A percentile compares a stretch with the other conserved stretches of the same genome.
Conservation (phyloP, 805 yeast species). For the Lipomyces orientalis region DNA sequence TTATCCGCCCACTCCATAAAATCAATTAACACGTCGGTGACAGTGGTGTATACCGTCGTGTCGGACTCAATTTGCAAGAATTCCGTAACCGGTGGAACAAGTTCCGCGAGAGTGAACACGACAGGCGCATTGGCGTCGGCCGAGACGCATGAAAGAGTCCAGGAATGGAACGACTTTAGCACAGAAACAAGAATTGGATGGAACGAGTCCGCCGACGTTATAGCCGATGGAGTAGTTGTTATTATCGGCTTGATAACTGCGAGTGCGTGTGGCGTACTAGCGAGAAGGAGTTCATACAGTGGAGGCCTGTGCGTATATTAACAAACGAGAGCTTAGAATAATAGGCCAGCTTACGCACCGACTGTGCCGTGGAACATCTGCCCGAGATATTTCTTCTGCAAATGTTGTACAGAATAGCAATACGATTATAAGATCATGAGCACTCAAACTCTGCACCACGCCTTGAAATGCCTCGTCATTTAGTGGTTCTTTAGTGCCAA, state of each 20-base stretch:
- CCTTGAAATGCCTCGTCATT: neutral
- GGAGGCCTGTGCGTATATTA: constrained; percentile 15
- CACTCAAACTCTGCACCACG: neutral
- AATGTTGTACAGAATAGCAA: constrained; percentile 26
- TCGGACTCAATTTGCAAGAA: constrained; percentile 25
- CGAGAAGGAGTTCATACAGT: constrained; percentile 11
- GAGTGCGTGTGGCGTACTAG: constrained; percentile 14
- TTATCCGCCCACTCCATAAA: constrained; percentile 33
- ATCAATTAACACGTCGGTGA: constrained; percentile 25
- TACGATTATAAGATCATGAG: constrained; percentile 13
- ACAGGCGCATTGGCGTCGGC: constrained; percentile 10
- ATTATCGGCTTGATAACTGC: constrained; percentile 17
- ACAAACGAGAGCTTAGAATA: neutral
- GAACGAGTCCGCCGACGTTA: constrained; percentile 11
- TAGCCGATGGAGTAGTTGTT: constrained; percentile 2
- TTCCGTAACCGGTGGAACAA: constrained; percentile 10
- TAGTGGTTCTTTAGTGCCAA: neutral
- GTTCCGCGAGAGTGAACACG: constrained; percentile 7
- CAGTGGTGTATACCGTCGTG: constrained; percentile 22
- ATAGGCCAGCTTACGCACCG: constrained; percentile 8
- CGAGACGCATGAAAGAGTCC: constrained; percentile 26
- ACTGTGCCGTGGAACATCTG: constrained; percentile 29
- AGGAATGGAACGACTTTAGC: constrained; percentile 24
- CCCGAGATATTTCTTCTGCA: constrained; percentile 31
- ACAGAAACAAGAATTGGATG: constrained; percentile 21